Evolutionary conservation across 2,329 filamentous ascomycete species (phyloP).

Genomic region (Capronia americana): DNA sequence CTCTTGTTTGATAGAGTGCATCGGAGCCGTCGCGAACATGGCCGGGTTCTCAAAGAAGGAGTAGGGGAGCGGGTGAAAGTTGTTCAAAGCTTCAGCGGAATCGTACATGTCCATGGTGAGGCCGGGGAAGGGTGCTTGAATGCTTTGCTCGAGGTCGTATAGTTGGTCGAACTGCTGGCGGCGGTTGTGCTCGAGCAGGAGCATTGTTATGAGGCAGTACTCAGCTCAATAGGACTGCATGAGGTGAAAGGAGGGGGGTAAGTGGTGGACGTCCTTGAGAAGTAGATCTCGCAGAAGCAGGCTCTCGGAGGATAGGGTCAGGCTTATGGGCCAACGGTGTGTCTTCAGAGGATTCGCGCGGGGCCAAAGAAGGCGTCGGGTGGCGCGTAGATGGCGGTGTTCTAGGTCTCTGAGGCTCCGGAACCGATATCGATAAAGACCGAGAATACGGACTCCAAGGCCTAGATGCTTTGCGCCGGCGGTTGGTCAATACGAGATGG

Average conservation of each 20-base stretch:
- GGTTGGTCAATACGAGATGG: slow-evolving; percentile 11
- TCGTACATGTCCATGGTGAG: slow-evolving; percentile 36
- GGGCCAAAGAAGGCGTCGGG: slow-evolving; percentile 7
- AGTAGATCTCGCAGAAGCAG: neutral
- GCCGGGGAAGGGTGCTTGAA: slow-evolving; percentile 36
- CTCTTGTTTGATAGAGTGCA: slow-evolving; percentile 32
- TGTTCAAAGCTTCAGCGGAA: slow-evolving; percentile 30
- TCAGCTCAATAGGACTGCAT: slow-evolving; percentile 24
- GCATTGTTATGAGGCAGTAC: slow-evolving; percentile 31
- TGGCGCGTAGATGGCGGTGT: slow-evolving; percentile 12
- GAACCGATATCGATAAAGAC: slow-evolving; percentile 23
- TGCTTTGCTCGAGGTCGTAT: slow-evolving; percentile 32
- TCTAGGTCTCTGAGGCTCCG: slow-evolving; percentile 25
- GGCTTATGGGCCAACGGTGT: slow-evolving; percentile 19
- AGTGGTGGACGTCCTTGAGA: slow-evolving; percentile 4
- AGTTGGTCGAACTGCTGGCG: slow-evolving; percentile 32
- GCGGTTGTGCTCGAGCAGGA: slow-evolving; percentile 38
- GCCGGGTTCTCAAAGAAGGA: slow-evolving; percentile 34
- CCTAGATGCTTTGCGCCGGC: slow-evolving; percentile 25
- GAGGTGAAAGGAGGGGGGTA: slow-evolving; percentile 12
- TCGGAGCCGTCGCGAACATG: slow-evolving; percentile 32
- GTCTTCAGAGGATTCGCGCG: slow-evolving; percentile 12
- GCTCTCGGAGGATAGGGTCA: slow-evolving; percentile 9
- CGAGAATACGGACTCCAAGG: slow-evolving; percentile 27
- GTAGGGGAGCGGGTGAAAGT: slow-evolving; percentile 34